Evolutionary conservation across 805 yeast species (phyloP), one percentile per base, ranked within the genome.

Genomic region (Yarrowia keelungensis): DNA sequence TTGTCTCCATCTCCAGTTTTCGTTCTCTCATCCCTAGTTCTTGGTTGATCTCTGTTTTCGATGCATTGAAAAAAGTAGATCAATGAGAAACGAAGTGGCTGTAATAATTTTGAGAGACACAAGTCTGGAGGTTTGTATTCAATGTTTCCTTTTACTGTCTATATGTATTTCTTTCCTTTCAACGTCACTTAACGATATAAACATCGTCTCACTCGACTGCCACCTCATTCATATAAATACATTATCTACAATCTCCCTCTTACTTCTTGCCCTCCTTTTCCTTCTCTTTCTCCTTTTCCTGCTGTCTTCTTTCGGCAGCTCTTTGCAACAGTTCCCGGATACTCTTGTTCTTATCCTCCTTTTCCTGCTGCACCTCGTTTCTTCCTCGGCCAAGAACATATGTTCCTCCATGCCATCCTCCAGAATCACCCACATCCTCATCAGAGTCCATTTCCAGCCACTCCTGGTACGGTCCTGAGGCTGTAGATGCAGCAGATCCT

Each of bases 351-450:
- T 62, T 62, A 14, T 62, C 67, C n/a, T 47, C 56, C 56, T 62
- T 62, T 11, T 47, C 56, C 26, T 62, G 62, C 15, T 22, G 22
- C 16, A 38, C 41, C 39, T 42, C 47, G 35, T 51, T 19, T 14
- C 32, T 26, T 19, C 61, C 64, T 2, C 69, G 46, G 8, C 75
- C 75, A 1, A 73, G 59, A 4, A 71, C 71, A 54, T 73, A 69
- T 4, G 75, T 72, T 5, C 72, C 42, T 43, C 75, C 75, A 43
- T 69, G 69, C 74, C 73, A 71, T 10, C 75, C 75, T n/a, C 76
- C 76, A 26, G 71, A 74, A 58, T 73, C 75, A 15, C 70, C 65
- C 46, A 65, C 51, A 35, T 61, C 67, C n/a, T 62, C 67, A n/a
- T 59, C 65, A 8, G 50, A 42, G 65, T 59, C 65, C 65, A 59